Conservation (phyloP, 2,329 filamentous ascomycete genomes). For the Elsinoe perseae region DNA sequence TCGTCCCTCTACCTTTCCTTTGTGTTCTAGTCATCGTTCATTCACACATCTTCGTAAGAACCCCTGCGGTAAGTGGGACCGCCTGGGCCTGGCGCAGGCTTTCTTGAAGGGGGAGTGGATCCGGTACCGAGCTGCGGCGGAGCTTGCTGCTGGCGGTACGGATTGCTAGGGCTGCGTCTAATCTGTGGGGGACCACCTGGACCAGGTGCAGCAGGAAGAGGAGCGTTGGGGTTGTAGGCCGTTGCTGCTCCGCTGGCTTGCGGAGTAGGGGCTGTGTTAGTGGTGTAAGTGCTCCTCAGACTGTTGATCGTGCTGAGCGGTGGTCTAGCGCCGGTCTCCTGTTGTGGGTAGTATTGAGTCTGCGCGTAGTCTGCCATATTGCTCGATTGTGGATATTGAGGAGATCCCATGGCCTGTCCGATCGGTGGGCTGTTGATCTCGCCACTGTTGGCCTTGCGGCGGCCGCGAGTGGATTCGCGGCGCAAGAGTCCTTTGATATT, state of each 20-base stretch:
- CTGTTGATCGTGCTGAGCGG: conserved; percentile 15
- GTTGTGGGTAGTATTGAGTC: conserved; percentile 1
- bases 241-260: conserved; percentile 7
- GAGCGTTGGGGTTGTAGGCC: conserved; percentile 18
- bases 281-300: conserved; percentile 6
- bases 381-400: conserved; percentile 24
- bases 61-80: conserved; percentile 8
- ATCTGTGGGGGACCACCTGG: conserved; percentile 22
- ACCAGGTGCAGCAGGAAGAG: conserved; percentile 16
- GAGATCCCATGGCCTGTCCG: conserved; percentile 21
- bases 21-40: neutral
- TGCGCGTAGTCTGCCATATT: conserved; percentile 14
- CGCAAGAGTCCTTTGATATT: conserved; percentile 40
- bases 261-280: neutral
- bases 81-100: neutral
- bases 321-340: conserved; percentile 4
- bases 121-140: neutral
- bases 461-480: conserved; percentile 39
- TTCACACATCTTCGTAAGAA: conserved; percentile 8
- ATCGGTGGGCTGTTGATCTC: conserved; percentile 17
- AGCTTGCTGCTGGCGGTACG: conserved; percentile 19
- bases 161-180: conserved; percentile 22
- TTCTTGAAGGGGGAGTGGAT: neutral
- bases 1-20: neutral
- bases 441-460: conserved; percentile 30